Base-by-base conservation (phyloP, 2,329 filamentous ascomycete genomes). In the Fusarium drepaniforme region DNA sequence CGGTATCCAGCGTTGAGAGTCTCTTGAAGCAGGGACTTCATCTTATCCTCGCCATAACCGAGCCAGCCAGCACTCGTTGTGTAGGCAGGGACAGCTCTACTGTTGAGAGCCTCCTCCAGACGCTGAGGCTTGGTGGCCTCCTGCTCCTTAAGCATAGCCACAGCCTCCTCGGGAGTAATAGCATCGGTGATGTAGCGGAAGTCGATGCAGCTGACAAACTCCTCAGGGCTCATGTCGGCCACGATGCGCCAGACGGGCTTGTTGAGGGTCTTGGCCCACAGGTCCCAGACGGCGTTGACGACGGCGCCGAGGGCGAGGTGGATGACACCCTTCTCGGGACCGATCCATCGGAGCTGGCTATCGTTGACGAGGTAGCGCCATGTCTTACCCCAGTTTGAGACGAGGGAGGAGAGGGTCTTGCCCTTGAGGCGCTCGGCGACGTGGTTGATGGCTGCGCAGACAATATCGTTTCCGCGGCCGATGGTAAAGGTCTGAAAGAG, bases 111-210 rank as follows among this genome's bases (percentile, higher is more conserved):
- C 76, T 97, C 94, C 77, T 90, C 85, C 28, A 97, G 85, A 64
- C 96, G 89, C 80, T 90, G 85, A 40, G 88, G 86, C 86, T 97
- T 97, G 44, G 91, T 92, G 2, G 83, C 77, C 83, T 94, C 91
- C 25, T 89, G 85, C 79, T 90, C 89, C 77, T 88, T 89, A 53
- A 98, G 87, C 81, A 98, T 86, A 25, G 86, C 87, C 42, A 97
- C 82, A 0, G 95, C 95, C 83, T 98, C 95, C 46, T 94, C 92
- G 0, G 94, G 94, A 0, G 95, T 97, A 75, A 98, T 88, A n/a
- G 94, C 95, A 84, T 98, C 95, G 28, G 94, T 97, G 83, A 98
- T 97, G 85, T 98, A 98, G 60, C 95, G 90, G 87, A 98, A 98
- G 85, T 98, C 96, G 81, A 98, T 96, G 85, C 95, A 96, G 69